Base-by-base conservation (phyloP, 2,329 filamentous ascomycete genomes). In the Stylonectria norvegica region DNA sequence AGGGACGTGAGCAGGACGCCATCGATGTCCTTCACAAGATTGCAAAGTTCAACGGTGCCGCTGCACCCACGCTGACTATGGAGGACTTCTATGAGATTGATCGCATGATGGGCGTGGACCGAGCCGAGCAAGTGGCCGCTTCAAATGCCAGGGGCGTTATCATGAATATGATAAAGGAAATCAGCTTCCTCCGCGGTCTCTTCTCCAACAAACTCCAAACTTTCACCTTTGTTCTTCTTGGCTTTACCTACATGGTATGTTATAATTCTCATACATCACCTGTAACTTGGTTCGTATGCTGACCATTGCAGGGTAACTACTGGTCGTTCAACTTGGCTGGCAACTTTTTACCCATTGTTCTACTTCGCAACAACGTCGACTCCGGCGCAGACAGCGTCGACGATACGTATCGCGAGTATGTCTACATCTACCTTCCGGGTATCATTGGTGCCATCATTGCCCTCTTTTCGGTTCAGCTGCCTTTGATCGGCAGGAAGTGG, bases 401-500 rank as follows among this genome's bases (percentile, higher is more conserved):
- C 53, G 66, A 50, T 7, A 78, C 73, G 0, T 78, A 78, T 48
- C 68, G 71, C 14, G 7, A 8, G n/a, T 29, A 29, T 14, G 70
- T 66, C 4, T 78, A 77, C 55, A 67, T 78, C 22, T 73, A 72
- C 56, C 62, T 69, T 0, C 73, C 73, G 0, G 73, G 75, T 3
- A 69, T 74, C 7, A 42, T 75, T 0, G 75, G 71, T 16, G 75
- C 77, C 1, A 56, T 76, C 0, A 53, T 76, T 3, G 74, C 71
- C 2, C 63, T 69, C 0, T 49, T 62, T 1, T 66, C 72, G 7
- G 64, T 65, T 23, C 63, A 56, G 9, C 47, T 68, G 1, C 67
- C 68, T 15, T 51, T 59, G 10, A 51, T 69, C 20, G 65, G 65
- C 47, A 23, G 71, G 49, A 43, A 71, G 57, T 40, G 60, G 76